phyloP scores from a whole-genome alignment of 1,284 basidiomycete genomes.

The Naganishia sp. region DNA sequence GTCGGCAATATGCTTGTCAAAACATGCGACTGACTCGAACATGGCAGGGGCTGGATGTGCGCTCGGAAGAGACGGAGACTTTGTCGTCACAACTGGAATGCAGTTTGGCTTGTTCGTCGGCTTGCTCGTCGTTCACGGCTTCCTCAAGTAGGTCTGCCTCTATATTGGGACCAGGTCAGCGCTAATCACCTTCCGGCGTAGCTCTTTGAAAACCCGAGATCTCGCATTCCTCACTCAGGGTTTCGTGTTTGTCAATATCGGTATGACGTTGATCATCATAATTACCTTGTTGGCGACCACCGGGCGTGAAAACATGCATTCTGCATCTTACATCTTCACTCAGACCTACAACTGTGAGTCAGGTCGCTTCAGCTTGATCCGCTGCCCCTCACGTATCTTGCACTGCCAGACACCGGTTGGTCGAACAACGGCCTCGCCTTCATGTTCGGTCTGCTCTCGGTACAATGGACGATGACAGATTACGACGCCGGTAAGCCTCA shows the following conservation, averaged over 20 bases:
- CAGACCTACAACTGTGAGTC: conserved; percentile 45
- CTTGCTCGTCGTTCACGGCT: conserved; percentile 70
- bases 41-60: conserved; percentile 39
- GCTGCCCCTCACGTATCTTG: not conserved
- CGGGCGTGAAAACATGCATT: conserved; percentile 75
- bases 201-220: conserved; percentile 76
- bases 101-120: conserved; percentile 73
- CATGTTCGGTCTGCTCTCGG: conserved; percentile 81
- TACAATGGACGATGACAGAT: conserved; percentile 85
- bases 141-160: conserved; percentile 54
- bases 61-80: conserved; percentile 44
- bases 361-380: not conserved
- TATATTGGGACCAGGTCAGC: not conserved
- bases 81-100: conserved; percentile 60
- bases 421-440: conserved; percentile 79
- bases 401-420: conserved; percentile 60
- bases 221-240: conserved; percentile 74
- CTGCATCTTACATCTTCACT: conserved; percentile 71
- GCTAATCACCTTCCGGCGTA: conserved; percentile 54
- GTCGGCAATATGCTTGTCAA: conserved; percentile 27
- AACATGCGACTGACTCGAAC: not conserved
- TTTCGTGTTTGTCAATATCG: conserved; percentile 87
- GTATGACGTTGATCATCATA: conserved; percentile 67
- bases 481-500: conserved; percentile 38
- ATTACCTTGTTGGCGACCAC: conserved; percentile 80